phyloP scores from a whole-genome alignment of 768 basidiomycete species.

The Pulveroboletus sp. region DNA sequence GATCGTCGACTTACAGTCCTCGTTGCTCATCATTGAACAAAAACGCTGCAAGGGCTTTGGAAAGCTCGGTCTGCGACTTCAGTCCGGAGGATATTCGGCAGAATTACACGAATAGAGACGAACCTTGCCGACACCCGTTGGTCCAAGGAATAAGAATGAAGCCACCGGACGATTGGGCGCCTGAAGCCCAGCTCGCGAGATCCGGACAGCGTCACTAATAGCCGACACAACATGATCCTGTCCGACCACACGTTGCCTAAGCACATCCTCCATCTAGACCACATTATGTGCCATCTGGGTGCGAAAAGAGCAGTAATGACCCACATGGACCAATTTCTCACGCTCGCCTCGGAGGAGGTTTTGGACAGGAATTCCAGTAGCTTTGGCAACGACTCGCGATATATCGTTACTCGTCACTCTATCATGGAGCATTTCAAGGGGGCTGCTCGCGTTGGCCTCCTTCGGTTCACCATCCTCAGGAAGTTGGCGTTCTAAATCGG shows the following conservation, averaged over 20 bases:
- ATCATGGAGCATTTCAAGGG: conserved; percentile 71
- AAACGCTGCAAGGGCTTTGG: conserved; percentile 84
- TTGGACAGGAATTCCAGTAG: conserved; percentile 88
- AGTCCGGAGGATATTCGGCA: neutral
- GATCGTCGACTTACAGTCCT: conserved; percentile 57
- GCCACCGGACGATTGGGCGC: conserved; percentile 87
- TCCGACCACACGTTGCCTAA: conserved; percentile 75
- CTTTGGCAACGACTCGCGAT: conserved; percentile 78
- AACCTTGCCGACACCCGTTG: conserved; percentile 84
- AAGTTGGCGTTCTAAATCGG: conserved; percentile 68
- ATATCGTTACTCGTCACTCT: conserved; percentile 88
- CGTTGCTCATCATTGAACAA: conserved; percentile 86
- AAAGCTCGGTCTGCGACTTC: conserved; percentile 63
- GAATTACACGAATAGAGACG: neutral
- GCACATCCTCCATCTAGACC: conserved; percentile 77
- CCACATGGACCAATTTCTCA: conserved; percentile 82
- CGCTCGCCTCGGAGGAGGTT: conserved; percentile 85
- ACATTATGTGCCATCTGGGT: neutral
- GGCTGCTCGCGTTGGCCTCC: conserved; percentile 37
- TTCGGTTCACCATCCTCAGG: conserved; percentile 48
- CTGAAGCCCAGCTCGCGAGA: conserved; percentile 87
- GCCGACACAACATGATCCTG: conserved; percentile 86
- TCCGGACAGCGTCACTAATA: conserved; percentile 85
- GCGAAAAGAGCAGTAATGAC: conserved; percentile 22
- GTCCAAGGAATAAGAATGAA: conserved; percentile 87